phyloP scores from a whole-genome alignment of 1,284 basidiomycete species.

The Grifola frondosa region DNA sequence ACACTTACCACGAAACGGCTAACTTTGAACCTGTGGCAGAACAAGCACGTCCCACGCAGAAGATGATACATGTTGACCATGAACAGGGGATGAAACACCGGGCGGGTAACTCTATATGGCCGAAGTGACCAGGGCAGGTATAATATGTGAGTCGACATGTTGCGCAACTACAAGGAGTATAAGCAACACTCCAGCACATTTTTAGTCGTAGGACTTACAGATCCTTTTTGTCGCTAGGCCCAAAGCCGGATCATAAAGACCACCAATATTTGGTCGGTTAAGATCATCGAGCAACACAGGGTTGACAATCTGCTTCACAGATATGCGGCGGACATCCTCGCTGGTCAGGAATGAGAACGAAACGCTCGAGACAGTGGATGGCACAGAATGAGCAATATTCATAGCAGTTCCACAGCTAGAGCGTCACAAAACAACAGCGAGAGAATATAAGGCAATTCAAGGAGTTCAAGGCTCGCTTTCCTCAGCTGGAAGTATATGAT shows the following conservation, averaged over 20 bases:
- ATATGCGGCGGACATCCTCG: constrained; percentile 91
- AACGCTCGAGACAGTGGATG: constrained; percentile 80
- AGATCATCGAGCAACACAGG: constrained; percentile 92
- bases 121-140: constrained; percentile 97
- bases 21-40: constrained; percentile 93
- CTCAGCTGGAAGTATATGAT: too few relatives aligned
- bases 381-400: constrained; percentile 92
- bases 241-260: constrained; percentile 93
- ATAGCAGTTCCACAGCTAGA: constrained; percentile 42
- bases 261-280: constrained; percentile 89
- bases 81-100: constrained; percentile 97
- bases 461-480: not conserved
- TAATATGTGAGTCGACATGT: constrained; percentile 93
- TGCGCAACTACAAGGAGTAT: constrained; percentile 66
- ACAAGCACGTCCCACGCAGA: constrained; percentile 89
- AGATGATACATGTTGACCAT: constrained; percentile 92
- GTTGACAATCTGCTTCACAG: constrained; percentile 96
- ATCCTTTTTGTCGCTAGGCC: constrained; percentile 89
- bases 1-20: constrained; percentile 70
- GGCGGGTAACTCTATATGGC: constrained; percentile 98
- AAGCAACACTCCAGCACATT: not conserved
- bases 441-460: constrained; percentile 1
- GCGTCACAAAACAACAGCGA: not conserved
- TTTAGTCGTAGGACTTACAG: constrained; percentile 58
- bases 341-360: constrained; percentile 95